Base-by-base conservation (phyloP, 2,329 filamentous ascomycete genomes). In the Calonectria ilicicola region DNA sequence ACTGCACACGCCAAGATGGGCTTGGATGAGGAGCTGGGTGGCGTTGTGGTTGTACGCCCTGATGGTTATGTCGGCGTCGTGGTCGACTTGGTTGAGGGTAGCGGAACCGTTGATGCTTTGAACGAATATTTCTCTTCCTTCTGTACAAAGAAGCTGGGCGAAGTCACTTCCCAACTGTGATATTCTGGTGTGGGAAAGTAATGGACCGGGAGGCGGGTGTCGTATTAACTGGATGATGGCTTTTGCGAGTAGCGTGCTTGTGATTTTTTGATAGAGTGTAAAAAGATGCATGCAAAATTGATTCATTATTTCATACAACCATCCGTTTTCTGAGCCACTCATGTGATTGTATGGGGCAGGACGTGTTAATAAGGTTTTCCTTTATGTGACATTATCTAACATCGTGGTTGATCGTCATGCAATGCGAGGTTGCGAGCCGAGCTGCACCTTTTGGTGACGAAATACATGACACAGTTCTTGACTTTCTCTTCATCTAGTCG, bases 1-100 rank as follows among this genome's bases (percentile, higher is more conserved):
- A 89, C 94, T 3, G 95, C 95, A 6, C 96, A 98, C 83, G 92
- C 93, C 49, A 98, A 98, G 88, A 93, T 98, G 88, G 96, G 96
- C 0, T 83, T 98, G 29, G 90, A 93, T 75, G 87, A 93, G 79
- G 91, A 94, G 73, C 89, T 86, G 73, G 95, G 95, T 14, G 95
- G 93, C 69, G 90, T 98, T 2, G 92, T 97, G 2, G 93, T 98
- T 12, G 94, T 97, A 9, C 87, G 95, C 53, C 95, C 96, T 0
- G 95, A 98, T 82, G 95, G 95, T 9, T 97, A 98, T 82, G 93
- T 98, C 32, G 94, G 93, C 26, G 89, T 94, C 73, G 93, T 95
- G 5, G 90, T 94, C 14, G 88, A 88, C 77, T 85, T 98, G 26
- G 92, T 90, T 2, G 93, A 96, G 82, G 96, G 95, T 0, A 91